Percentiles rank a stretch among this genome's conserved stretches.
These are phyloP conservation scores for Aphanomyces stellatus DNA, from an alignment of 352 stramenopile genomes.

Conservation along the genomic window DNA sequence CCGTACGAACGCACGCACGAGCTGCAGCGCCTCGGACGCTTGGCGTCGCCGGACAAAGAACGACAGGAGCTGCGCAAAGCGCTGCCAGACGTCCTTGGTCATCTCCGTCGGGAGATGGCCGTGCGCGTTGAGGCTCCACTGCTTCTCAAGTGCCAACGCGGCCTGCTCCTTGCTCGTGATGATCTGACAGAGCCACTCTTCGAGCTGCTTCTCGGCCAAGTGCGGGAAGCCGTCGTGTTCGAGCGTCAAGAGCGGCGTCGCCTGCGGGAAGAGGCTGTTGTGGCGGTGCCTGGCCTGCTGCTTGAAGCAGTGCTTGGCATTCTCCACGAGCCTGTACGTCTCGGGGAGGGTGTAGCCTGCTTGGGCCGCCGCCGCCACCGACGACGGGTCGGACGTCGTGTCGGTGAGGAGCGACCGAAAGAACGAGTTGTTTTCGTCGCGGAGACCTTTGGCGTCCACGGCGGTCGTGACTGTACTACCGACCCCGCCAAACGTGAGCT, in stretches of 20 bases:
- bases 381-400: neutral
- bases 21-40: neutral
- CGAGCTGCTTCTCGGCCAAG: constrained; percentile 63
- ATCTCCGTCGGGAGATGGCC: neutral
- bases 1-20: constrained; percentile 67
- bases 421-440: constrained; percentile 20
- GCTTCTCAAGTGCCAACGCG: constrained; percentile 38
- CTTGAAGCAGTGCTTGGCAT: neutral
- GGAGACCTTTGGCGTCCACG: neutral
- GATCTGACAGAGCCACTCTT: constrained; percentile 60
- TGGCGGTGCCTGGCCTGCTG: neutral
- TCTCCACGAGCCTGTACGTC: constrained; percentile 2
- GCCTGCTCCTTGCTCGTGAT: constrained; percentile 42
- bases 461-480: neutral
- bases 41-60: neutral
- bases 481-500: no score
- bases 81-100: neutral
- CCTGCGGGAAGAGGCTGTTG: neutral
- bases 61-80: neutral
- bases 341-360: neutral
- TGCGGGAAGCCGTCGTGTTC: constrained; percentile 36
- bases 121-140: constrained; percentile 21
- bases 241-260: constrained; percentile 12
- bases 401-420: constrained; percentile 5
- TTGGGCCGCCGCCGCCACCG: neutral